Base-by-base conservation (phyloP, 768 basidiomycete genomes). In the Russula compacta region DNA sequence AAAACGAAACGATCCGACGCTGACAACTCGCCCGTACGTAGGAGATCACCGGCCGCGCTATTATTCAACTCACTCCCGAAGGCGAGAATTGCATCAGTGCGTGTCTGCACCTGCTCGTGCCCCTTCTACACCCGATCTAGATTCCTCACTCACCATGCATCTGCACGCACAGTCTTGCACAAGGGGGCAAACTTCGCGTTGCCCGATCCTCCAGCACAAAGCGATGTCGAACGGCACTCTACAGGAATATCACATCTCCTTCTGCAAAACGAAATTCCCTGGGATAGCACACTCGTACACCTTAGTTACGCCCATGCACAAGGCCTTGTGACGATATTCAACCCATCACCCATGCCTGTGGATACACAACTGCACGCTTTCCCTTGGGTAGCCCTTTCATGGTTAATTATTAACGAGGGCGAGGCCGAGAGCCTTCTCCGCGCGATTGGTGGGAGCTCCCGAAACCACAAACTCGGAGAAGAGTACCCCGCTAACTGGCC, bases 51-150 rank as follows among this genome's bases (percentile, higher is more conserved):
- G 84, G 84, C 14, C 75, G 83, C 3, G 84, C 84, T 1, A 74
- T 85, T 19, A 83, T 85, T 29, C 84, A 85, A 67, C 77, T 85
- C 3, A 73, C 80, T 5, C 73, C 79, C 7, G 72, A 74, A 21
- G 84, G 84, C 38, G 82, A 85, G 69, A 85, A 85, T 61, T 79
- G 81, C 64, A 85, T 85, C 66, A 79, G 83, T 83, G 58, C 52
- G 79, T 70, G 19, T 38, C 35, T 36, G 12, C 3, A 14, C 29
- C 11, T 24, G 19, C 5, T 17, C 42, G 0, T 21, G 19, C 36
- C 15, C 17, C 15, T 1, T 38, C 7, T 29, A 17, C 40, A 11
- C 11, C 67, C 50, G 32, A 50, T 17, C 19, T 19, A 19, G 24
- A 29, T 1, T 29, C 24, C 24, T 44, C 17, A 19, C 40, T 49